Evolutionary conservation across 2,329 filamentous ascomycete species (phyloP).

Genomic region (Akanthomyces muscarius): DNA sequence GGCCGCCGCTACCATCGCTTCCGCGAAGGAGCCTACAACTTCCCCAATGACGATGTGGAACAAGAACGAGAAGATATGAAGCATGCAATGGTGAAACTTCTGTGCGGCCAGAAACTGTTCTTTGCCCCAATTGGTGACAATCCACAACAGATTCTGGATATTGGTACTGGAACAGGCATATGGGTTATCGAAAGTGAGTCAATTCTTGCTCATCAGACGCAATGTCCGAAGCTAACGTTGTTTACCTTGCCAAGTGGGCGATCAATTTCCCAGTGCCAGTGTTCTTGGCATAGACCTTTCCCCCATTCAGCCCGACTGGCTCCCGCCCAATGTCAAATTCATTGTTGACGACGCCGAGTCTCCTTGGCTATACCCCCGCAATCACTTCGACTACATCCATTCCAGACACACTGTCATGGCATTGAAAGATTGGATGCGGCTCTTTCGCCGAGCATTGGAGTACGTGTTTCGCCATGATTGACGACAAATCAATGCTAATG

Average conservation of each 20-base stretch:
- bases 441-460: conserved; percentile 46
- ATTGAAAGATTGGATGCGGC: conserved; percentile 50
- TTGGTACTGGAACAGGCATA: conserved; percentile 56
- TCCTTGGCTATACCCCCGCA: conserved; percentile 49
- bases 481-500: not conserved
- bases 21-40: conserved; percentile 51
- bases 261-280: conserved; percentile 39
- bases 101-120: conserved; percentile 46
- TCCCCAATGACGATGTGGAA: conserved; percentile 58
- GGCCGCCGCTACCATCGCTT: conserved; percentile 57
- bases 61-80: conserved; percentile 57
- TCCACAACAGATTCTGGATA: conserved; percentile 50
- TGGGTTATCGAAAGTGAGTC: conserved; percentile 53
- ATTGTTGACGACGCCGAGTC: conserved; percentile 56
- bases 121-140: conserved; percentile 47
- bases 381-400: conserved; percentile 59
- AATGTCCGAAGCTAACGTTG: conserved; percentile 17
- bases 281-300: conserved; percentile 45
- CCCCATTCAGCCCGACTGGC: conserved; percentile 47
- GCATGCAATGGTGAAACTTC: conserved; percentile 47
- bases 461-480: conserved; percentile 27
- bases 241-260: conserved; percentile 38
- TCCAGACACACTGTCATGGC: conserved; percentile 54
- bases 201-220: not conserved
- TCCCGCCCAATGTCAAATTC: conserved; percentile 54